Base-by-base conservation (phyloP, 306 rosid genomes). In the Glycine latifolia region DNA sequence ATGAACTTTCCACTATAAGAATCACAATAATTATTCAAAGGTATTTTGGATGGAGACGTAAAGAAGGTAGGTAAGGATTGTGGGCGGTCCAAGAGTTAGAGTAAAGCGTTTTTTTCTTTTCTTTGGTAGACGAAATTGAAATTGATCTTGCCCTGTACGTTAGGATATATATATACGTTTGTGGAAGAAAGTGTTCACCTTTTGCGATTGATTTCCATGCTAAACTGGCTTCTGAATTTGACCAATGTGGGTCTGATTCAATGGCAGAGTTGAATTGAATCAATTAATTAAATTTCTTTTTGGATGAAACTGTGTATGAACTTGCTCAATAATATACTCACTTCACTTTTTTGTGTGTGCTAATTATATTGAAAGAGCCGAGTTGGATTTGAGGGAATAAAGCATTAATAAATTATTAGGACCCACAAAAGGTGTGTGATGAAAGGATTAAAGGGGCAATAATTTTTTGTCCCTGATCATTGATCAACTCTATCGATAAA, bases 11-110 rank as follows among this genome's bases (percentile, higher is more conserved):
- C 79, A 58, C 82, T 31, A 54, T 52, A 54, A 47, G 39, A 81
- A 77, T 77, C 69, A 71, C 43, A 70, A 81, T 85, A 71, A 79
- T 81, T 76, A 65, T 71, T 61, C 81, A 67, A 55, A 77, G 75
- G 73, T 65, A 81, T 67, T 73, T 78, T 58, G 56, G 84, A 83
- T 82, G 48, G 87, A 61, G 87, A 84, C 88, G 13, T 49, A 82
- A 79, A 84, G 85, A 77, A 72, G 84, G 86, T 84, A 35, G 90
- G 90, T 77, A 67, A 79, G 69, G 87, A 72, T 86, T 81, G 89
- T 85, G 86, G 88, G 88, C 87, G 85, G 88, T 84, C 70, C 73
- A 71, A 37, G 56, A 44, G 65, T 73, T 73, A 76, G 82, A 85
- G 68, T n/a, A 11, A 77, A 81, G 13, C 53, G 72, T 68, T 83